Base-by-base conservation (phyloP, 2,329 filamentous ascomycete genomes). In the Aspergillus arachidicola region DNA sequence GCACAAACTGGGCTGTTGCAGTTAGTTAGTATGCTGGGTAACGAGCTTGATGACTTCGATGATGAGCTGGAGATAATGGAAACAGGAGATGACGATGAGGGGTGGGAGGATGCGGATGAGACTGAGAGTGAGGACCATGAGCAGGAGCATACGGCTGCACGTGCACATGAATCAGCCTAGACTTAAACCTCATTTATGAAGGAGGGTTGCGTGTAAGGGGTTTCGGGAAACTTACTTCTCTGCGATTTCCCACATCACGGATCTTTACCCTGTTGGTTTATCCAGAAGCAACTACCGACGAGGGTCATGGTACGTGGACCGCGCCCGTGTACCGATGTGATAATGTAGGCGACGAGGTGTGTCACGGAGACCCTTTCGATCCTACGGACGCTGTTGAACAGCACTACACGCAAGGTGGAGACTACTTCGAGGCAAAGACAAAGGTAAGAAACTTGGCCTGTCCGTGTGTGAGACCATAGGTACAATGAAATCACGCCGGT, bases 11-110 rank as follows among this genome's bases (percentile, higher is more conserved):
- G 64, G 0, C 57, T 75, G 9, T 55, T 74, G 28, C 68, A 71
- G 26, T 53, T 75, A 60, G 51, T 74, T 41, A 71, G 66, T 38
- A 69, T 75, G 65, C 67, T 75, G 23, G 65, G 67, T 7, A 67
- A 71, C 54, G 71, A 74, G 5, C 59, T 68, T 28, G 66, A 50
- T 4, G 68, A 59, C 1, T 59, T 67, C 7, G 48, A 60, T 16
- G 58, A 65, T 11, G 63, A 53, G 16, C 41, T 56, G 11, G 61
- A 57, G 9, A 45, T 41, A 30, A 38, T 55, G 46, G 28, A 55
- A 23, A 38, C 56, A 9, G 38, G 26, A 19, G 56, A 45, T 28
- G 38, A 30, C 16, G 60, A 62, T 38, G 59, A 30, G 12, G 60
- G 46, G 21, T 61, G 59, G 59, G 59, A 57, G 43, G 59, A 51